A percentile compares a stretch with the other conserved stretches of the same genome.
Conservation (phyloP, 2,329 filamentous ascomycete species). For the Scedosporium boydii region DNA sequence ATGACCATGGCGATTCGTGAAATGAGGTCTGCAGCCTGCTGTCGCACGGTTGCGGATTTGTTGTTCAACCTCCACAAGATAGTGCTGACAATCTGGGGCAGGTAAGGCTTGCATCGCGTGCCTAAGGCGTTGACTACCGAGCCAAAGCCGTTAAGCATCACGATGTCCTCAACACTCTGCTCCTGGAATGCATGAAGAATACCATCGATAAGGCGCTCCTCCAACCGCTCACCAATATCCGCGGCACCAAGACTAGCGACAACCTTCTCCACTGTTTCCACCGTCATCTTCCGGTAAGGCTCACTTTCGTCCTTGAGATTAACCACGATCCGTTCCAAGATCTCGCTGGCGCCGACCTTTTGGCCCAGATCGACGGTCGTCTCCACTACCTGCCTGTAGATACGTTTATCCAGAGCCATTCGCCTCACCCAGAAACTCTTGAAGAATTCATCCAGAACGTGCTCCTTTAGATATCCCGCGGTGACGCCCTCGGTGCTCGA, state of each 20-base stretch:
- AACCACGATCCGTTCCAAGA: constrained; percentile 82
- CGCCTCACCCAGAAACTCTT: constrained; percentile 97
- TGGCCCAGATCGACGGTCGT: constrained; percentile 95
- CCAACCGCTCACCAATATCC: constrained; percentile 84
- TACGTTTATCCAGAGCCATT: constrained; percentile 95
- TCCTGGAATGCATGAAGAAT: constrained; percentile 96
- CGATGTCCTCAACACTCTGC: constrained; percentile 89
- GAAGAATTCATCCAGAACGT: constrained; percentile 93
- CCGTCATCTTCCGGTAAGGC: constrained; percentile 97
- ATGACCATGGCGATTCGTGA: constrained; percentile 97
- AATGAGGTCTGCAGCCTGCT: constrained; percentile 93
- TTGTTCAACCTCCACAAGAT: constrained; percentile 97
- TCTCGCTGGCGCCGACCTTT: constrained; percentile 95
- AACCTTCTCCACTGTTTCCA: constrained; percentile 95
- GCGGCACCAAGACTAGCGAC: constrained; percentile 87
- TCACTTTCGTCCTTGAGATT: constrained; percentile 98
- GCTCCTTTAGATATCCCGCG: constrained; percentile 86
- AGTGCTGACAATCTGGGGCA: constrained; percentile 93
- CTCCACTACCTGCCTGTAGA: constrained; percentile 96
- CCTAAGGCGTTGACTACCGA: constrained; percentile 95
- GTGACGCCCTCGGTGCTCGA: constrained; percentile 92
- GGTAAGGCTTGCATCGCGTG: constrained; percentile 87
- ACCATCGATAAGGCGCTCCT: constrained; percentile 90
- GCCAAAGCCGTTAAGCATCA: constrained; percentile 95
- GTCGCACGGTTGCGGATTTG: constrained; percentile 91